These are phyloP conservation scores for Mercurialis annua DNA, from an alignment of 345 rosid genomes.

Conservation along the genomic window DNA sequence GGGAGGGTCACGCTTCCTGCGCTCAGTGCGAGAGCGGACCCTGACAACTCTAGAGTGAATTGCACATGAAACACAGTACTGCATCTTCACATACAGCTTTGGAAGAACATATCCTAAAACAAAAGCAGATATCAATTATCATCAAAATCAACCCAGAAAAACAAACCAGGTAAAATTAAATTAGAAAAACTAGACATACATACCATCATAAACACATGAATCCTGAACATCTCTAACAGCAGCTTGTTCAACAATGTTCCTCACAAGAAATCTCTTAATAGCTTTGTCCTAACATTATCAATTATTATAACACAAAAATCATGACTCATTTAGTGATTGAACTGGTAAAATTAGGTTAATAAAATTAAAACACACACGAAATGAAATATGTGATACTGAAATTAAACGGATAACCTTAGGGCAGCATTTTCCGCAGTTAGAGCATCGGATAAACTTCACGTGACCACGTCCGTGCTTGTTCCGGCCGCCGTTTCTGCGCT, in stretches of 20 bases:
- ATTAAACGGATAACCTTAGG: conserved; percentile 53
- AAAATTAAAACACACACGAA: not conserved
- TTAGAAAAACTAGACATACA: no score
- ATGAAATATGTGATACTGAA: not conserved
- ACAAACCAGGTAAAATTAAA: not conserved
- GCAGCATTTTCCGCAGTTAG: conserved; percentile 95
- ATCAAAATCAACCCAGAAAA: not conserved
- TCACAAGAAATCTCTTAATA: conserved; percentile 77
- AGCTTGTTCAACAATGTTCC: conserved; percentile 91
- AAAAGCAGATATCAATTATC: not conserved
- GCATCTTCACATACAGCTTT: conserved; percentile 78
- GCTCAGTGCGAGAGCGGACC: conserved; percentile 71
- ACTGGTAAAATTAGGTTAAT: not conserved
- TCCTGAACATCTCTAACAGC: conserved; percentile 91
- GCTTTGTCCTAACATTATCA: conserved; percentile 58
- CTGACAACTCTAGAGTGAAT: conserved; percentile 97
- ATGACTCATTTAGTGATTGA: no score
- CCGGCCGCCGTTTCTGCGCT: conserved; percentile 91
- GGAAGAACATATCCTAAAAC: conserved; percentile 63
- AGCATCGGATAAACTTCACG: conserved; percentile 81
- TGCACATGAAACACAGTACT: conserved; percentile 92
- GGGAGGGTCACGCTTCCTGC: conserved; percentile 83
- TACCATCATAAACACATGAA: conserved; percentile 78
- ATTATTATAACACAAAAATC: not conserved
- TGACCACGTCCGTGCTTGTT: conserved; percentile 97